Evolutionary conservation across 306 rosid genomes (phyloP).

Genomic region (Quillaja saponaria): DNA sequence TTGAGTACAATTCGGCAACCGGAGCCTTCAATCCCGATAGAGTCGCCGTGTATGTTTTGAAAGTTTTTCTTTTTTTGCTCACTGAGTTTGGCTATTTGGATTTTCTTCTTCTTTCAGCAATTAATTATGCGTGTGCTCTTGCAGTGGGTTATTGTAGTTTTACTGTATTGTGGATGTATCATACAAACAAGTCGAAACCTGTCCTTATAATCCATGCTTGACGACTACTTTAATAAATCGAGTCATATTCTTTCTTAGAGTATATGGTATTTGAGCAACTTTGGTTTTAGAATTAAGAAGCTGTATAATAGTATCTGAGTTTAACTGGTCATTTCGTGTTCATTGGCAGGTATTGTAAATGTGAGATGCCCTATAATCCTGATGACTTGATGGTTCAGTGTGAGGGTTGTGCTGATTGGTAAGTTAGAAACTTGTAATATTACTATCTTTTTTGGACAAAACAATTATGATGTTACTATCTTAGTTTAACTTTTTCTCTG

Average conservation of each 20-base stretch:
- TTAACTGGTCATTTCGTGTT: slow-evolving; percentile 13
- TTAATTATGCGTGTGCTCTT: slow-evolving; percentile 15
- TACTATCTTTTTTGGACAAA: background rate
- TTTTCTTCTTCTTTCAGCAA: background rate
- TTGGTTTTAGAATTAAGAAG: slow-evolving; percentile 22
- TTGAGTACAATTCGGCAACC: slow-evolving; percentile 87
- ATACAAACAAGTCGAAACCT: no score
- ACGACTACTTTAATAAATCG: background rate
- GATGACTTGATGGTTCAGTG: slow-evolving; percentile 98
- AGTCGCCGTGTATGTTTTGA: slow-evolving; percentile 76
- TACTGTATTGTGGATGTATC: background rate
- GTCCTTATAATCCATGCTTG: no score
- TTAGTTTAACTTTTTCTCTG: slow-evolving; percentile 2
- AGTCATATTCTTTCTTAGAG: slow-evolving; percentile 8
- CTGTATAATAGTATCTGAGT: slow-evolving; percentile 17
- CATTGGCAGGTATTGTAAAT: slow-evolving; percentile 88
- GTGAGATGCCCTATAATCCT: slow-evolving; percentile 99
- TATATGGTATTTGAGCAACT: slow-evolving; percentile 18
- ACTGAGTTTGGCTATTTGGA: background rate
- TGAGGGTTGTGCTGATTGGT: slow-evolving; percentile 95
- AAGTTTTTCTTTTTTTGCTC: background rate
- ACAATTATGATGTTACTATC: slow-evolving; percentile 9
- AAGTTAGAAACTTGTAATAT: slow-evolving; percentile 32
- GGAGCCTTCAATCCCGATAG: slow-evolving; percentile 97
- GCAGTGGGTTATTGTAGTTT: slow-evolving; percentile 3